Conservation (phyloP, 208 protist species). For the Leishmania braziliensis region DNA sequence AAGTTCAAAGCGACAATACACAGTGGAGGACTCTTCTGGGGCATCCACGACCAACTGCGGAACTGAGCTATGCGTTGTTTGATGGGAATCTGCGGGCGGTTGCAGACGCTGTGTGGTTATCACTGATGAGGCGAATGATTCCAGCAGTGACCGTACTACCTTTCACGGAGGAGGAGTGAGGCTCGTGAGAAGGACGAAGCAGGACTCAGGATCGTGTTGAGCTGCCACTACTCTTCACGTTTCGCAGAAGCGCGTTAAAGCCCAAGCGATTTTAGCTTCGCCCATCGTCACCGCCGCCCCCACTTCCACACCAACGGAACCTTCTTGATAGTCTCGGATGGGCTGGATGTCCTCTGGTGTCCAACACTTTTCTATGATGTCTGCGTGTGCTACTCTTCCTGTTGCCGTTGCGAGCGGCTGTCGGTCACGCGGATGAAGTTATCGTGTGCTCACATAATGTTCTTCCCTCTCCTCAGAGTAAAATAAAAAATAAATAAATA, state of each 20-base stretch:
- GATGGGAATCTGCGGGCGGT: not conserved
- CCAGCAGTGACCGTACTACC: not conserved
- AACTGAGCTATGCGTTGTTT: not conserved
- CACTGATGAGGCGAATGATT: not conserved
- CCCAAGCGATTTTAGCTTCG: not conserved
- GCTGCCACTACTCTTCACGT: not conserved
- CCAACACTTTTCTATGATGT: not conserved
- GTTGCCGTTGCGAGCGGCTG: not conserved
- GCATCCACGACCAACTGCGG: slow-evolving; percentile 47
- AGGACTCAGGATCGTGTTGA: not conserved
- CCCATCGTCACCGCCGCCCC: too few relatives aligned
- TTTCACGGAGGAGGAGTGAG: not conserved
- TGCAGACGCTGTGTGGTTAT: not conserved
- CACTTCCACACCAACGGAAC: not conserved
- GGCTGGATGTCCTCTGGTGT: not conserved
- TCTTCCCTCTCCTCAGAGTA: not conserved
- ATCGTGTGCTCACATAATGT: not conserved
- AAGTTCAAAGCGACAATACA: slow-evolving; percentile 87
- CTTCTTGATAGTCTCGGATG: not conserved
- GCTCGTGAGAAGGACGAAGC: too few relatives aligned
- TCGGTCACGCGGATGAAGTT: not conserved
- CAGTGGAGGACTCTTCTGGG: slow-evolving; percentile 78
- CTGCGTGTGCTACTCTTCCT: not conserved
- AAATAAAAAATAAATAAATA: too few relatives aligned
- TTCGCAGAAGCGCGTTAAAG: not conserved